These are phyloP conservation scores for Brassica cretica DNA, from an alignment of 345 rosid species.

Conservation along the genomic window DNA sequence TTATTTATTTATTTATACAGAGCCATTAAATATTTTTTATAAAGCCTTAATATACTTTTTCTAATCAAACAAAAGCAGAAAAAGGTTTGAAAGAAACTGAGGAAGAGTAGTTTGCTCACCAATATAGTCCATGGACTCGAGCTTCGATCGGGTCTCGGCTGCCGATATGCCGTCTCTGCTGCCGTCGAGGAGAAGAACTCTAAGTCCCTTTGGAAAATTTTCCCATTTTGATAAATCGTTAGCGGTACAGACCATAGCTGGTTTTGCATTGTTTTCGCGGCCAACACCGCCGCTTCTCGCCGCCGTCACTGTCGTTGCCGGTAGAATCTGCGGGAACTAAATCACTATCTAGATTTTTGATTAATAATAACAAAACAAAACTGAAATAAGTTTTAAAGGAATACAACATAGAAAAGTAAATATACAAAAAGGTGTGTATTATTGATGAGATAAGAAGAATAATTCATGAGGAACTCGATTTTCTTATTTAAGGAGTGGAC, in stretches of 20 bases:
- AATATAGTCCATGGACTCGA: conserved; percentile 84
- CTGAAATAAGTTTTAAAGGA: not conserved
- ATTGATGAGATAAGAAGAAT: conserved; percentile 42
- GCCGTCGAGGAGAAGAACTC: conserved; percentile 72
- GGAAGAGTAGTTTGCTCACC: conserved; percentile 53
- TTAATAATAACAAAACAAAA: not conserved
- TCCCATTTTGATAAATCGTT: conserved; percentile 84
- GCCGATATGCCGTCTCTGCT: conserved; percentile 47
- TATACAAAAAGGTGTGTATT: conserved; percentile 35
- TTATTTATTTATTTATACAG: conserved; percentile 1
- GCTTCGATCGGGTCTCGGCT: conserved; percentile 65
- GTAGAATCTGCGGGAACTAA: conserved; percentile 16
- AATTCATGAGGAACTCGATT: conserved; percentile 37
- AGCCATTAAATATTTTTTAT: conserved; percentile 1
- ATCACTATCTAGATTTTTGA: not conserved
- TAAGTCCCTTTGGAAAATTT: conserved; percentile 93
- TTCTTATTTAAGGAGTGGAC: conserved; percentile 28
- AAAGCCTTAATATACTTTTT: not conserved
- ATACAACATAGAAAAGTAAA: conserved; percentile 26
- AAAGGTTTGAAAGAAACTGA: conserved; percentile 18
- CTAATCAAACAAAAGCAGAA: conserved; percentile 1
- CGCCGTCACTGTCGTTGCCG: conserved; percentile 35
- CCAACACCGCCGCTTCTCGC: conserved; percentile 42
- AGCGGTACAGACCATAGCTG: conserved; percentile 92
- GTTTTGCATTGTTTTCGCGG: conserved; percentile 92